Evolutionary conservation across 331 rosid genomes (phyloP), one percentile per base, ranked within the genome.

Genomic region (Rhamnella rubrinervis): DNA sequence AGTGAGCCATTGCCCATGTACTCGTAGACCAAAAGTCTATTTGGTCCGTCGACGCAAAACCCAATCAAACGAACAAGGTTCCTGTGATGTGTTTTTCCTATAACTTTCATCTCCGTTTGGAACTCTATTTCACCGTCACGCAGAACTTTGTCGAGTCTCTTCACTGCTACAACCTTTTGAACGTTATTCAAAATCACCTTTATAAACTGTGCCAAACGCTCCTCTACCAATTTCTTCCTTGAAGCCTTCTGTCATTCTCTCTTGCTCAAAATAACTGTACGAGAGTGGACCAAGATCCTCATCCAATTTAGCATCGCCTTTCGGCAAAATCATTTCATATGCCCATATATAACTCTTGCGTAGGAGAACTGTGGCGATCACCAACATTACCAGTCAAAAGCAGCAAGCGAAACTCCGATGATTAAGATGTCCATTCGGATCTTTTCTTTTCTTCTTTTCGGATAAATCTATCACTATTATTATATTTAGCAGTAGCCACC

Each of bases 151-250:
- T 65, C 18, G 21, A 65, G 44, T 16, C 44, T 65, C 40, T 65
- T 65, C 41, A 65, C 41, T 6, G 70, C 70, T 31, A 65, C 41
- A 15, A 25, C 37, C 7, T 44, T 65, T 14, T 21, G 13, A 9
- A 8, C 49, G 14, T 44, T 31, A 12, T 49, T 55, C 19, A 6
- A 16, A 20, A 37, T 47, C 49, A n/a, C 44, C 70, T 49, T 17
- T 65, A 39, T 65, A 65, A 6, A 65, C 70, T 23, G 44, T 46
- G n/a, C 70, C 70, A 65, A 46, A 65, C 25, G 59, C 57, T 47
- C 70, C 59, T 65, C 18, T 18, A 5, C 59, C 70, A 11, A 65
- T 65, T 31, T 65, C 58, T 15, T 65, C 41, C 70, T 65, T 65
- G 70, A 65, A 65, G 7, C 58, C 59, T 4, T 65, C 52, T 3